phyloP scores from a whole-genome alignment of 352 stramenopile species.

The Globisporangium acanthophoron region DNA sequence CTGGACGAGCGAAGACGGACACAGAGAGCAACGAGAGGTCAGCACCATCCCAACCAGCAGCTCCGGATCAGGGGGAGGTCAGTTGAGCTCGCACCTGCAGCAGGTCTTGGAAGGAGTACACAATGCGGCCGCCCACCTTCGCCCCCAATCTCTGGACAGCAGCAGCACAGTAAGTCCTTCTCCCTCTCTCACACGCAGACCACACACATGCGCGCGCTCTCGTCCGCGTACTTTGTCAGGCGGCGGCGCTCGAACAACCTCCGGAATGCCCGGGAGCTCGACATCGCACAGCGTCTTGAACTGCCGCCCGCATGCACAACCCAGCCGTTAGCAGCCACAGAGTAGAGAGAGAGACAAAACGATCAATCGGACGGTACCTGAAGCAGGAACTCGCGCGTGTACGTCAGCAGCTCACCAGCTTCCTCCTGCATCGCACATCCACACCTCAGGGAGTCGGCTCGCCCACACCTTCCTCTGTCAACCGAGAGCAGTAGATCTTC shows the following conservation, averaged over 20 bases:
- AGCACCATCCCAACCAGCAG: not conserved
- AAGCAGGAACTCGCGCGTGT: conserved; percentile 62
- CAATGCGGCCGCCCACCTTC: conserved; percentile 40
- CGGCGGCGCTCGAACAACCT: conserved; percentile 38
- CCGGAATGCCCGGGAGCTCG: conserved; percentile 30
- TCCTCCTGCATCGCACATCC: conserved; percentile 11
- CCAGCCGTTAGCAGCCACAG: not conserved
- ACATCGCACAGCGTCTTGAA: conserved; percentile 53
- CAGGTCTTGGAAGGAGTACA: conserved; percentile 64
- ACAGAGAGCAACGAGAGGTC: not conserved
- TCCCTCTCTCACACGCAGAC: not conserved
- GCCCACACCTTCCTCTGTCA: not conserved
- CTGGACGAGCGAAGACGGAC: conserved; percentile 14
- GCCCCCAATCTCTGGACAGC: conserved; percentile 29
- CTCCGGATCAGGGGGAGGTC: not conserved
- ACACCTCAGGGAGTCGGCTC: not conserved
- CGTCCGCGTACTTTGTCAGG: conserved; percentile 23
- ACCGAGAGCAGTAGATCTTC: no score
- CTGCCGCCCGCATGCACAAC: conserved; percentile 13
- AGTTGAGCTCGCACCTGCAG: conserved; percentile 27
- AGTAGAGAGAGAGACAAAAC: not conserved
- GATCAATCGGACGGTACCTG: conserved; percentile 17
- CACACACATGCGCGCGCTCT: not conserved
- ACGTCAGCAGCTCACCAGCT: conserved; percentile 27
- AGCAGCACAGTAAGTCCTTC: not conserved